These are phyloP conservation scores for Claviceps pusilla DNA, from an alignment of 2,329 filamentous ascomycete species.

Conservation along the genomic window DNA sequence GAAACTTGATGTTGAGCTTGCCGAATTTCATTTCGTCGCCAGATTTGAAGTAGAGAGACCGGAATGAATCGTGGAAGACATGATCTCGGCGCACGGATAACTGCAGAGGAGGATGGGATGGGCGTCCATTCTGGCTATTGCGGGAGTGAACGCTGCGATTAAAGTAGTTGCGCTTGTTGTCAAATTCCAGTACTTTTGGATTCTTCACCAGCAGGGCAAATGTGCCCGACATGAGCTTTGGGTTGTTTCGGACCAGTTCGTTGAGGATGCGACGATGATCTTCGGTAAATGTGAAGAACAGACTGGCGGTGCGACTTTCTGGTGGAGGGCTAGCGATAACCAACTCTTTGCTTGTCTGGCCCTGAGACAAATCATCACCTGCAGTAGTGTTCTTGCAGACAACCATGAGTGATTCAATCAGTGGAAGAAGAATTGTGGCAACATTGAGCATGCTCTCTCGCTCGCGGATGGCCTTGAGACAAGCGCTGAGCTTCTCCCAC, in stretches of 20 bases:
- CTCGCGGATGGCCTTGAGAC: slow-evolving; percentile 72
- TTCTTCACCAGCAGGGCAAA: slow-evolving; percentile 95
- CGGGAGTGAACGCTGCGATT: slow-evolving; percentile 71
- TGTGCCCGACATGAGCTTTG: slow-evolving; percentile 95
- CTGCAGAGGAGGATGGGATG: slow-evolving; percentile 59
- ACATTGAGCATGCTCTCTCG: slow-evolving; percentile 95
- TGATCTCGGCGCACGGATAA: slow-evolving; percentile 83
- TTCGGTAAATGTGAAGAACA: slow-evolving; percentile 97
- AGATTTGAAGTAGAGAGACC: slow-evolving; percentile 91
- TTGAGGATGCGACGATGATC: slow-evolving; percentile 96
- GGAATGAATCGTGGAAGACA: slow-evolving; percentile 97
- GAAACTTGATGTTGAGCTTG: slow-evolving; percentile 94
- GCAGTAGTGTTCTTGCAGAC: slow-evolving; percentile 95
- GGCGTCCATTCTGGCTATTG: slow-evolving; percentile 52
- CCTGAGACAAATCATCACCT: slow-evolving; percentile 45
- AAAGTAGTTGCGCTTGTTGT: slow-evolving; percentile 99
- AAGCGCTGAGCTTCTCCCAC: slow-evolving; percentile 85
- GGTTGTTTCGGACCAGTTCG: slow-evolving; percentile 90
- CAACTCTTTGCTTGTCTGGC: slow-evolving; percentile 47
- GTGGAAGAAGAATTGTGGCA: slow-evolving; percentile 80
- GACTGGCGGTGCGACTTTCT: slow-evolving; percentile 66
- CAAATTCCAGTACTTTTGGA: slow-evolving; percentile 95
- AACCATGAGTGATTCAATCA: slow-evolving; percentile 96
- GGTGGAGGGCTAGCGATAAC: slow-evolving; percentile 58
- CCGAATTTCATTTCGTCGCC: slow-evolving; percentile 98